phyloP scores from a whole-genome alignment of 441 rosid genomes.

The California macrophylla region DNA sequence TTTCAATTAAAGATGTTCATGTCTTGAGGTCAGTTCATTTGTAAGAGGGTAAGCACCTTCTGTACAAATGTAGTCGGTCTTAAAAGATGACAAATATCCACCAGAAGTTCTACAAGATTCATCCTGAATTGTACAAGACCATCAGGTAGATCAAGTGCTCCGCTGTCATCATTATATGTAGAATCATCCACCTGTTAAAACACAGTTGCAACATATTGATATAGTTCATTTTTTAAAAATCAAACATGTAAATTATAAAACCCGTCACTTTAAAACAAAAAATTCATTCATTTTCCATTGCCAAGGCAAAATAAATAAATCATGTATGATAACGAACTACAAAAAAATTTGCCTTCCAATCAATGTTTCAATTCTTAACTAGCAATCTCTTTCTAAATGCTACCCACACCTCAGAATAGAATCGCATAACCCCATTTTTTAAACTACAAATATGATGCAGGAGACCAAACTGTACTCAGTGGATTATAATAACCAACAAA shows the following conservation, averaged over 20 bases:
- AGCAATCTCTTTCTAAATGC: not conserved
- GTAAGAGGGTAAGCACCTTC: slow-evolving; percentile 46
- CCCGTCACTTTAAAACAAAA: not conserved
- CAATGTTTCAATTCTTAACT: not conserved
- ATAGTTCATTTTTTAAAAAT: not conserved
- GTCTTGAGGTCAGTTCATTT: not conserved
- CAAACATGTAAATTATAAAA: not conserved
- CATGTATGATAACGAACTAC: not conserved
- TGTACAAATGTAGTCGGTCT: slow-evolving; percentile 53
- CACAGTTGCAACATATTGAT: slow-evolving; percentile 15
- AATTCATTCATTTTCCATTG: not conserved
- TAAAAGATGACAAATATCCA: slow-evolving; percentile 82
- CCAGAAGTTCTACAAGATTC: slow-evolving; percentile 84
- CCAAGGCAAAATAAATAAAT: not conserved
- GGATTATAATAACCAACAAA: not conserved
- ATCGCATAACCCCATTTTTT: not conserved
- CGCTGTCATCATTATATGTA: slow-evolving; percentile 50
- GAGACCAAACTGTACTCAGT: not conserved
- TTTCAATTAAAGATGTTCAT: not conserved
- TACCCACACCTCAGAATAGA: not conserved
- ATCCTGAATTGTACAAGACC: slow-evolving; percentile 72
- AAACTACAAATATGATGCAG: not conserved
- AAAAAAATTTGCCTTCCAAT: not conserved
- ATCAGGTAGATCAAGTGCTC: slow-evolving; percentile 64
- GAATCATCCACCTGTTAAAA: slow-evolving; percentile 73